phyloP scores from a whole-genome alignment of 306 rosid genomes.

The Begonia masoniana region DNA sequence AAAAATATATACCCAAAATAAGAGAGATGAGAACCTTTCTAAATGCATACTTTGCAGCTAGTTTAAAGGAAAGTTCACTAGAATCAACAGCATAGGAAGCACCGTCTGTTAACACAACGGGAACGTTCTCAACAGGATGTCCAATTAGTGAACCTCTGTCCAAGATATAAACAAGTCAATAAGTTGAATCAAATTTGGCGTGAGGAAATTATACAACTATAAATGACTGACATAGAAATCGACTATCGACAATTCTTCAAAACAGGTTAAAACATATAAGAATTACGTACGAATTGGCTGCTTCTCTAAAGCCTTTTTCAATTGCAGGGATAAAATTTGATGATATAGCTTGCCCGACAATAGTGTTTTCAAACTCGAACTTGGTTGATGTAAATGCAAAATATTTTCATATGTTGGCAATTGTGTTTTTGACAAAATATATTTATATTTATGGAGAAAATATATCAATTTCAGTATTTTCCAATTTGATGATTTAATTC shows the following conservation, averaged over 20 bases:
- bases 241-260: no score
- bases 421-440: no score
- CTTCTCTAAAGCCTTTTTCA: constrained; percentile 95
- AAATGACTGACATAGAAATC: no score
- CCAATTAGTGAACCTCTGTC: constrained; percentile 91
- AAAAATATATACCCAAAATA: not conserved
- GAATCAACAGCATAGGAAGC: constrained; percentile 97
- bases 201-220: no score
- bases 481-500: no score
- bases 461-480: no score
- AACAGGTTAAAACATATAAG: no score
- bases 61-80: constrained; percentile 98
- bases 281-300: constrained; percentile 77
- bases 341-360: constrained; percentile 95
- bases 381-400: constrained; percentile 57
- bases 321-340: constrained; percentile 89
- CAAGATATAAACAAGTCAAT: not conserved
- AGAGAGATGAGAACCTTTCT: constrained; percentile 46
- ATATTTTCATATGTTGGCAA: no score
- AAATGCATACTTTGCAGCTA: constrained; percentile 92
- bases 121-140: constrained; percentile 88
- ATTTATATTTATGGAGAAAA: no score
- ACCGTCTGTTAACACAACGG: constrained; percentile 77
- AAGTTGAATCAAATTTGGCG: no score
- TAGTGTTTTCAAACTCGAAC: constrained; percentile 86